Base-by-base conservation (phyloP, 176 grass and related monocot genomes). In the Chloris gayana region DNA sequence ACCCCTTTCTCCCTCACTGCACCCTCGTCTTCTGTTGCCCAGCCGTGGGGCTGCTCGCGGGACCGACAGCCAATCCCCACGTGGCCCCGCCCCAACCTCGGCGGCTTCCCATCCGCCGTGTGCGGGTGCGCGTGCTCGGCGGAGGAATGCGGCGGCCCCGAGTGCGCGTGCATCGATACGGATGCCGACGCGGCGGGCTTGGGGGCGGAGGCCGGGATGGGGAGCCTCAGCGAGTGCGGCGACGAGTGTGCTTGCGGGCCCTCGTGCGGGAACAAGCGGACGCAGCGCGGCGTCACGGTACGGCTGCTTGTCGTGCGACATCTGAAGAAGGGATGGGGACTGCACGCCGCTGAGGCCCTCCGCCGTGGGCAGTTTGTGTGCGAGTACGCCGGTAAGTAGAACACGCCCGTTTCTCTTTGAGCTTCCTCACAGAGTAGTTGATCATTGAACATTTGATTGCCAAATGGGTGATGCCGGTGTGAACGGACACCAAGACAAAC, bases 251-350 rank as follows among this genome's bases (percentile, higher is more conserved):
- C 61, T 41, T 95, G 92, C 66, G 78, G 82, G 54, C 17, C 65
- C n/a, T 82, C 62, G 4, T 98, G 90, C 67, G 56, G 6, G 46
- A 95, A 93, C 80, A 76, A 84, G 37, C 78, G 14, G 70, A 95
- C 92, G 38, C 92, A 93, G 53, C 61, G 38, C 69, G 92, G 95
- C 53, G 78, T 95, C 78, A 22, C 57, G 33, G 70, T 82, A 65
- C 65, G 34, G 77, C 87, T 98, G 54, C 81, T 65, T 30, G 67
- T 98, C 73, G 63, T 93, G 21, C 87, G 84, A 67, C 74, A 93
- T 64, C 82, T 29, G 46, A 70, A 81, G 72, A 98, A 98, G 72
- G 90, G 88, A 26, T 98, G 95, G 95, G 92, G 88, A 26, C 87
- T 98, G 73, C 90, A 91, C 76, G 84, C 92, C 0, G 80, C 70